Evolutionary conservation across 2,329 filamentous ascomycete species (phyloP).

Genomic region (Parastagonospora avenae): DNA sequence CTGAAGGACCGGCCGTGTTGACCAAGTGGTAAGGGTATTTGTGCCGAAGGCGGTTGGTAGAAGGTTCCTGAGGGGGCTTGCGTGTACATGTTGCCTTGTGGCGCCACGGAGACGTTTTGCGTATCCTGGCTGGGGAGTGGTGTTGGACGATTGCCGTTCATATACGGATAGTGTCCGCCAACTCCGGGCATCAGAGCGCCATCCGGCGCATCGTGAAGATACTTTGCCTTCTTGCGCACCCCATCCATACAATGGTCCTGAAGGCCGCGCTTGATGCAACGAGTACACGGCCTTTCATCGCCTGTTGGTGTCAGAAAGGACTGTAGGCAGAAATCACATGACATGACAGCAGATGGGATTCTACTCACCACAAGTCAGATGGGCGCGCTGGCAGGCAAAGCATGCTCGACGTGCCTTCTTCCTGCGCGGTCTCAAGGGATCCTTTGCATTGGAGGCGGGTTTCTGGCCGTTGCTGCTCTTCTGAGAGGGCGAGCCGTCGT

Average conservation of each 20-base stretch:
- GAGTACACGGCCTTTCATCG: conserved; percentile 90
- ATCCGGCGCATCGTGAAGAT: conserved; percentile 92
- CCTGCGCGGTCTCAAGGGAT: conserved; percentile 83
- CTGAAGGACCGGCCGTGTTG: conserved; percentile 61
- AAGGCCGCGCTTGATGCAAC: conserved; percentile 92
- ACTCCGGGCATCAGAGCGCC: conserved; percentile 88
- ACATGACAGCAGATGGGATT: background rate
- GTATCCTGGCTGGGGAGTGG: conserved; percentile 34
- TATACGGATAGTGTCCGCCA: conserved; percentile 68
- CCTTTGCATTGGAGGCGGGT: conserved; percentile 68
- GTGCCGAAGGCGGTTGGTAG: conserved; percentile 49
- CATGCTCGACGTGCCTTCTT: conserved; percentile 97
- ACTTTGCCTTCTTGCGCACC: conserved; percentile 98
- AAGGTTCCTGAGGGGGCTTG: conserved; percentile 43
- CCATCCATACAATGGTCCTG: conserved; percentile 94
- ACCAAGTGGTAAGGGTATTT: conserved; percentile 49
- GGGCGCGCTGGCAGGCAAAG: conserved; percentile 94
- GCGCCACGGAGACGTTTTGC: conserved; percentile 30
- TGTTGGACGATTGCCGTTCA: conserved; percentile 54
- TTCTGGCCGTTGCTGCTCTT: conserved; percentile 42
- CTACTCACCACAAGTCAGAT: conserved; percentile 94
- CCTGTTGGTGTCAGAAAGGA: conserved; percentile 58
- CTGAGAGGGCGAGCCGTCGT: conserved; percentile 42
- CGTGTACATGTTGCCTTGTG: conserved; percentile 52
- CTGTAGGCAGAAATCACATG: background rate